Base-by-base conservation (phyloP, 176 grass and related monocot genomes). In the Rhynchospora pubera region DNA sequence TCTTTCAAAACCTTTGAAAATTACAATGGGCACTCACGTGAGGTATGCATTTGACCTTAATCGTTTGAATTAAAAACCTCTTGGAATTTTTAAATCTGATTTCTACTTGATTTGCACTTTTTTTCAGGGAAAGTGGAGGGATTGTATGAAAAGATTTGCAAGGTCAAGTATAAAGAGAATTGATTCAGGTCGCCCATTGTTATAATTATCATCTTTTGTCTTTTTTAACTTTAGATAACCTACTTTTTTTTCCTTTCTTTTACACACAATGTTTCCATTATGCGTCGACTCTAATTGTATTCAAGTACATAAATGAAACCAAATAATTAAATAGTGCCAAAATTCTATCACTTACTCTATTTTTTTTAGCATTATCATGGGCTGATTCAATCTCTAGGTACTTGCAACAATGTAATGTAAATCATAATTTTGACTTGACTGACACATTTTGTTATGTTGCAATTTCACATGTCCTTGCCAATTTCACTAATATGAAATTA, bases 71-170 rank as follows among this genome's bases (percentile, higher is more conserved):
- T 78, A 13, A 61, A 42, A 79, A 62, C 6, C 28, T 22, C 57
- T 5, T 42, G 60, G 4, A 61, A 79, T 61, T 15, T 39, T 44
- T 39, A 63, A 9, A 24, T 59, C 39, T 57, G 19, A 46, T 23
- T 55, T 87, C 39, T 53, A 88, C 6, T 32, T 62, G 10, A 26
- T 16, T 78, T 79, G 59, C 7, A 85, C 34, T 39, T 39, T 39
- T 82, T 9, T 6, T 82, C n/a, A 93, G 91, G 84, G 57, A 50
- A 90, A 65, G 21, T 91, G 89, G 89, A 88, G 85, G 86, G 79
- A 80, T 75, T 79, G 10, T 9, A 88, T 93, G 65, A 84, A 70
- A 78, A 87, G 81, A 59, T 91, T 91, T 83, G 77, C 78, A 32
- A 80, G 86, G 51, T 84, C 77, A 0, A 93, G 77, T 75, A 66